These are phyloP conservation scores for Fomitiporia mediterranea DNA, from an alignment of 1,284 basidiomycete species.

Conservation along the genomic window DNA sequence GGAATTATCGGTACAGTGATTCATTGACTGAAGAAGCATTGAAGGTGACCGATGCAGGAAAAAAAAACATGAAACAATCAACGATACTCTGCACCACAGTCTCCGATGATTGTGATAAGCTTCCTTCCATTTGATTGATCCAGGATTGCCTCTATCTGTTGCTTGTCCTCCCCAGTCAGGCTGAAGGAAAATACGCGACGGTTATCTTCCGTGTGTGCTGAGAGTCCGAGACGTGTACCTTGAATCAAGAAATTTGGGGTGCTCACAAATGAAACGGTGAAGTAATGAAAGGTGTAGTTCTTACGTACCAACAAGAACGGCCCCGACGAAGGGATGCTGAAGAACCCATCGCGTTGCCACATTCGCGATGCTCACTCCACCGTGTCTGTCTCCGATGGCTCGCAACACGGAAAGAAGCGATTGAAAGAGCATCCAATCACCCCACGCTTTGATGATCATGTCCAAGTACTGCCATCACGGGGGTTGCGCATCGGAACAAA, in stretches of 20 bases:
- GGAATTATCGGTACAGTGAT: no score
- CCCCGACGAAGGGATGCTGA: conserved; percentile 72
- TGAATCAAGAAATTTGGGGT: conserved; percentile 9
- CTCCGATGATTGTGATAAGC: conserved; percentile 66
- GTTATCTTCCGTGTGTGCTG: conserved; percentile 71
- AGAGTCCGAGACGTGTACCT: conserved; percentile 74
- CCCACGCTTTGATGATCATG: conserved; percentile 75
- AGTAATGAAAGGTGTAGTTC: no score
- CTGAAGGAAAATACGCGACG: conserved; percentile 53
- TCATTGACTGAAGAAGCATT: no score
- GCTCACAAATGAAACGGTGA: not conserved
- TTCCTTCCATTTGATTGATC: conserved; percentile 50
- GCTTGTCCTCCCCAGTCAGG: conserved; percentile 52
- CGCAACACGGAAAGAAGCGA: conserved; percentile 53
- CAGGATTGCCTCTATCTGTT: conserved; percentile 58
- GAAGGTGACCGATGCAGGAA: not conserved
- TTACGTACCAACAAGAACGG: conserved; percentile 67
- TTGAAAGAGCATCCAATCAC: conserved; percentile 72
- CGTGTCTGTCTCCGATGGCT: conserved; percentile 61
- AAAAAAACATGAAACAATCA: conserved; percentile 25
- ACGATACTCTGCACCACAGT: conserved; percentile 81
- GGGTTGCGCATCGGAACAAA: not conserved
- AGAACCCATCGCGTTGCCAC: conserved; percentile 78
- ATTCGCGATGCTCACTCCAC: conserved; percentile 67
- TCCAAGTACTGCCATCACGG: conserved; percentile 63